Evolutionary conservation across 2,329 filamentous ascomycete species (phyloP).

Genomic region (Monosporascus sp.): DNA sequence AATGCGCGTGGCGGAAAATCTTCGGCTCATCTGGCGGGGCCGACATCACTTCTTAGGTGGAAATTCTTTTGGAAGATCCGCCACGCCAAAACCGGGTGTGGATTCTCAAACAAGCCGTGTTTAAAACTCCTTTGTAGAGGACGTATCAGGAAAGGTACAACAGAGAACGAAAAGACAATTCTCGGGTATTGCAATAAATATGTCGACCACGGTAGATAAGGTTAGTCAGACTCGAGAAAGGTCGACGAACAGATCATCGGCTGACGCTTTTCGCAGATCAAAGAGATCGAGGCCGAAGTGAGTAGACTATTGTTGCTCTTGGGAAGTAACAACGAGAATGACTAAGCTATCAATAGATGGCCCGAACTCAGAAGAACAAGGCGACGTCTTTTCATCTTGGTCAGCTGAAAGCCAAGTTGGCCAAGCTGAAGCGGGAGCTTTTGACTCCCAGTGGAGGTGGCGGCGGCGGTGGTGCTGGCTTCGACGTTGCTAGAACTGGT

Average conservation of each 20-base stretch:
- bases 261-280: slow-evolving; percentile 62
- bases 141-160: background rate
- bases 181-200: slow-evolving; percentile 44
- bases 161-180: background rate
- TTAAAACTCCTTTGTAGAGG: background rate
- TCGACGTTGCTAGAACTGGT: slow-evolving; percentile 96
- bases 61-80: background rate
- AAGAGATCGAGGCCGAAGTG: slow-evolving; percentile 93
- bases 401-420: slow-evolving; percentile 96
- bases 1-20: background rate
- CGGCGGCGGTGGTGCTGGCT: slow-evolving; percentile 80
- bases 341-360: slow-evolving; percentile 59
- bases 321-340: slow-evolving; percentile 3
- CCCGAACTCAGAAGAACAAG: slow-evolving; percentile 96
- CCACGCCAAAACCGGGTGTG: background rate
- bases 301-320: slow-evolving; percentile 24
- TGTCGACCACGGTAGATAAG: slow-evolving; percentile 98
- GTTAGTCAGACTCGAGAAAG: slow-evolving; percentile 39
- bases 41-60: background rate
- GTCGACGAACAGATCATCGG: slow-evolving; percentile 8
- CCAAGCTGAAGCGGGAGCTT: slow-evolving; percentile 94
- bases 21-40: background rate
- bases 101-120: background rate
- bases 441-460: slow-evolving; percentile 80
- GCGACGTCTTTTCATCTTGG: slow-evolving; percentile 89